phyloP scores from a whole-genome alignment of 768 basidiomycete species.

The Hortiboletus flavorubellus region DNA sequence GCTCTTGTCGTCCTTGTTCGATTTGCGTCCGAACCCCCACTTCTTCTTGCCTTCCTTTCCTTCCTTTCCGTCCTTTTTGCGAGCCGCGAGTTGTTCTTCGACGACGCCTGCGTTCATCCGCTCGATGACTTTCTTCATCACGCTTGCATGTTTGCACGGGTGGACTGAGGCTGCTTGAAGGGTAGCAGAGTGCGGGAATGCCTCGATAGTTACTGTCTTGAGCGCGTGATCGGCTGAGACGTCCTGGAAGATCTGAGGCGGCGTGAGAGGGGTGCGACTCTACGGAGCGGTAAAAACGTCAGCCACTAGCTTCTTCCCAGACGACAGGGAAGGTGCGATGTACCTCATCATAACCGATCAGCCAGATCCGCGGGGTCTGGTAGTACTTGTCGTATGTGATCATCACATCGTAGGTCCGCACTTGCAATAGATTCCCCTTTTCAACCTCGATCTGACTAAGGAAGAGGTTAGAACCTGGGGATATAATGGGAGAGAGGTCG shows the following conservation, averaged over 20 bases:
- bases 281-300: conserved; percentile 28
- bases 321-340: conserved; percentile 6
- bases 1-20: conserved; percentile 51
- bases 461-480: background rate
- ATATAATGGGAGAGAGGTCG: background rate
- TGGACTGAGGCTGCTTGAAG: conserved; percentile 92
- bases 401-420: conserved; percentile 98
- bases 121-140: conserved; percentile 99
- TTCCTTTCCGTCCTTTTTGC: conserved; percentile 47
- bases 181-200: conserved; percentile 89
- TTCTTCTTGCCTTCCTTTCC: conserved; percentile 68
- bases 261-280: conserved; percentile 87
- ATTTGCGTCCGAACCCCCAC: conserved; percentile 78
- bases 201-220: conserved; percentile 98
- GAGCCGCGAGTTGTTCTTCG: conserved; percentile 74
- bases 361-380: conserved; percentile 97
- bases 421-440: conserved; percentile 85
- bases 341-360: conserved; percentile 97
- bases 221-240: conserved; percentile 95
- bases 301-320: background rate
- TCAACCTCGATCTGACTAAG: conserved; percentile 59
- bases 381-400: conserved; percentile 99
- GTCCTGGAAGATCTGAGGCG: conserved; percentile 93
- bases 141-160: conserved; percentile 97
- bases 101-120: conserved; percentile 91